Evolutionary conservation across 768 basidiomycete species (phyloP).

Genomic region (Leccinum subtestaceum): DNA sequence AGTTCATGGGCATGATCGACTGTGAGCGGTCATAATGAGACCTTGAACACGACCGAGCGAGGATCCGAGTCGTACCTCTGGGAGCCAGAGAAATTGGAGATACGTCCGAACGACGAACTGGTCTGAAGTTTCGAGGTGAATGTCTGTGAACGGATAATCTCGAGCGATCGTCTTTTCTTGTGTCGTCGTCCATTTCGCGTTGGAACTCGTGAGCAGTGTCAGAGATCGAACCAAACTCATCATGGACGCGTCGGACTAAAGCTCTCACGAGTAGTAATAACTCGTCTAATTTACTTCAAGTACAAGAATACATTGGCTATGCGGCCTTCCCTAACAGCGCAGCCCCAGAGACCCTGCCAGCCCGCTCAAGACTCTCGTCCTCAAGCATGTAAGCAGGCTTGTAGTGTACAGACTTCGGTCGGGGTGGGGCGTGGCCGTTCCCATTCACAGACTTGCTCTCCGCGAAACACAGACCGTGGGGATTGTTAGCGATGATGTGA

Average conservation of each 20-base stretch:
- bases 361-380: conserved; percentile 73
- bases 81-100: conserved; percentile 76
- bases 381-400: conserved; percentile 78
- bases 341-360: conserved; percentile 48
- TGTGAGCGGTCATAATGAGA: conserved; percentile 29
- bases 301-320: conserved; percentile 1
- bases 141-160: conserved; percentile 53
- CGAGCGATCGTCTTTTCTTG: conserved; percentile 58
- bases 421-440: background rate
- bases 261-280: background rate
- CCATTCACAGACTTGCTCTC: conserved; percentile 11
- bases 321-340: conserved; percentile 6
- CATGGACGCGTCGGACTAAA: background rate
- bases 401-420: conserved; percentile 40
- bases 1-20: conserved; percentile 68
- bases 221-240: conserved; percentile 22
- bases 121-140: conserved; percentile 46
- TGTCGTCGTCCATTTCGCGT: conserved; percentile 49
- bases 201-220: conserved; percentile 20
- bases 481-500: conserved; percentile 21
- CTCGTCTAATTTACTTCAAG: background rate
- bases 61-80: conserved; percentile 48
- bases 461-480: conserved; percentile 15
- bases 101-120: conserved; percentile 63
- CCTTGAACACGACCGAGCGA: background rate